Conservation (phyloP, 805 yeast species). For the Kregervanrija pseudodelftensis region DNA sequence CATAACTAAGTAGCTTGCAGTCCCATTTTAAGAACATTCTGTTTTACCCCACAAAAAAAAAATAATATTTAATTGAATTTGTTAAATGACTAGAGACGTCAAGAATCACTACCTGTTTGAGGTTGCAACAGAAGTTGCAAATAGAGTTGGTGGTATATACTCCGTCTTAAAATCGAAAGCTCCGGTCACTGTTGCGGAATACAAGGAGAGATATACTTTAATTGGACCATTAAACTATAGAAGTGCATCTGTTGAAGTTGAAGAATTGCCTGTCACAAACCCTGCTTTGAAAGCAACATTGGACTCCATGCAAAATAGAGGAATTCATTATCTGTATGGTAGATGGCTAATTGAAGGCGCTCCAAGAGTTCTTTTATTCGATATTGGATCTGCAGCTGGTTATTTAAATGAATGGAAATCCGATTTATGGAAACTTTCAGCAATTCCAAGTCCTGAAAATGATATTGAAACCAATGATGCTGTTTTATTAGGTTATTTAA, state of each 20-base stretch:
- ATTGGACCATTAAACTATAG: slow-evolving; percentile 80
- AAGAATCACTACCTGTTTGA: slow-evolving; percentile 84
- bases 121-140: slow-evolving; percentile 96
- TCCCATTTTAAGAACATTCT: no score
- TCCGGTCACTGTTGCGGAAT: slow-evolving; percentile 92
- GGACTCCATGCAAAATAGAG: slow-evolving; percentile 74
- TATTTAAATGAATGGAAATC: slow-evolving; percentile 88
- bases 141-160: slow-evolving; percentile 95
- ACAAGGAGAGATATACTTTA: slow-evolving; percentile 75
- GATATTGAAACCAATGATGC: slow-evolving; percentile 91
- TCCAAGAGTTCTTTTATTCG: slow-evolving; percentile 86
- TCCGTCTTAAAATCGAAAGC: slow-evolving; percentile 95
- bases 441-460: slow-evolving; percentile 87
- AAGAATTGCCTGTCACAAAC: slow-evolving; percentile 47
- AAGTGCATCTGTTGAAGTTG: slow-evolving; percentile 76
- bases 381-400: slow-evolving; percentile 63
- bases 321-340: slow-evolving; percentile 79
- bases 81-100: slow-evolving; percentile 69
- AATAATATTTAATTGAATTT: not conserved
- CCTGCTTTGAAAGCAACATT: slow-evolving; percentile 51
- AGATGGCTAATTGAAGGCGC: slow-evolving; percentile 98
- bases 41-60: no score
- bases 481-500: slow-evolving; percentile 82
- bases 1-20: no score
- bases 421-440: slow-evolving; percentile 85